A percentile compares a stretch with the other conserved stretches of the same genome.
Evolutionary conservation across 352 stramenopile species (phyloP).

Genomic region (Phytophthora idaei): DNA sequence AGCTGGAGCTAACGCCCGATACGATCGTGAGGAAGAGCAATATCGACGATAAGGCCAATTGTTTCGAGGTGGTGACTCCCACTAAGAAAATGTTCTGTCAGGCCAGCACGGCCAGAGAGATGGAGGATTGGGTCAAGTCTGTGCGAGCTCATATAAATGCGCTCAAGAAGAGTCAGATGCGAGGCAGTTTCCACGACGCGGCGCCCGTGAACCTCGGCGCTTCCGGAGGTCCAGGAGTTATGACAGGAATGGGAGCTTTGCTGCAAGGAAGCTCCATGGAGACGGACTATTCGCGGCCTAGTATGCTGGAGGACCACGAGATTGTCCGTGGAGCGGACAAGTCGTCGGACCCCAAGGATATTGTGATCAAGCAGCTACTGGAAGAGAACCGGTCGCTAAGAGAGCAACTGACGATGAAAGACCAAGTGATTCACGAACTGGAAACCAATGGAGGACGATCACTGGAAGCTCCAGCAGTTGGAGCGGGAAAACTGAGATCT

Average conservation of each 20-base stretch:
- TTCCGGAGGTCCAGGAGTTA: conserved; percentile 34
- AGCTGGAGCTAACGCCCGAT: conserved; percentile 81
- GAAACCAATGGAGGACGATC: conserved; percentile 69
- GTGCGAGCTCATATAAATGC: conserved; percentile 80
- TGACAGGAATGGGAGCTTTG: conserved; percentile 9
- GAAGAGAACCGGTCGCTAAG: conserved; percentile 82
- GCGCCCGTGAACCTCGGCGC: conserved; percentile 35
- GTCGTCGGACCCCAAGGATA: conserved; percentile 84
- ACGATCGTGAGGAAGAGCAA: conserved; percentile 81
- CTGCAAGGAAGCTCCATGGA: conserved; percentile 16
- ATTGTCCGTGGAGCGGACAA: conserved; percentile 82
- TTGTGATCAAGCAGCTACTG: conserved; percentile 88
- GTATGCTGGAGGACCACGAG: conserved; percentile 84
- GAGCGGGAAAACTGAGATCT: conserved; percentile 49
- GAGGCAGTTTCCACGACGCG: conserved; percentile 73
- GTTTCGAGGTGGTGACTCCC: conserved; percentile 83
- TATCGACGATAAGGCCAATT: conserved; percentile 90
- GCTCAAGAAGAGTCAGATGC: conserved; percentile 59
- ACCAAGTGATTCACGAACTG: conserved; percentile 85
- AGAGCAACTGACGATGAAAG: conserved; percentile 81
- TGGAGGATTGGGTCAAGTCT: conserved; percentile 90
- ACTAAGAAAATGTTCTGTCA: conserved; percentile 90
- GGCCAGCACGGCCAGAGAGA: conserved; percentile 77
- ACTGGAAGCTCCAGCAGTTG: conserved; percentile 26
- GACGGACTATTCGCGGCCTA: conserved; percentile 83